Conservation (phyloP, 2,329 filamentous ascomycete genomes). For the Aureobasidium vineae region DNA sequence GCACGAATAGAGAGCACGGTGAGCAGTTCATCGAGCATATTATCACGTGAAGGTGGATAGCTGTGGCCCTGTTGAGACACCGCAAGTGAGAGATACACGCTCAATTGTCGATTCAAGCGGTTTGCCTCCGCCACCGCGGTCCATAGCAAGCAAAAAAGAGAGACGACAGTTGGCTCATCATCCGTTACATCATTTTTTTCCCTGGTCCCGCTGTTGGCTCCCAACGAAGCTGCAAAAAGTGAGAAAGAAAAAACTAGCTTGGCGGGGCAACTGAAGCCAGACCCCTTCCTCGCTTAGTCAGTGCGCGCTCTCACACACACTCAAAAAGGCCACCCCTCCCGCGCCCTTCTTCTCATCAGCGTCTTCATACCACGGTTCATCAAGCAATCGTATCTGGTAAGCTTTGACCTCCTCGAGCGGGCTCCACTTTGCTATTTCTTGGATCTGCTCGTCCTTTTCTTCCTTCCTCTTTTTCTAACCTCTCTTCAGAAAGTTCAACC, state of each 20-base stretch:
- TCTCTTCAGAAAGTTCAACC: slow-evolving; percentile 31
- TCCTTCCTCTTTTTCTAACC: slow-evolving; percentile 23
- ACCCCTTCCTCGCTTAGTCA: slow-evolving; percentile 22
- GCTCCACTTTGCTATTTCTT: slow-evolving; percentile 26
- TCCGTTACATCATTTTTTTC: slow-evolving; percentile 24
- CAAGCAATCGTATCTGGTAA: slow-evolving; percentile 32
- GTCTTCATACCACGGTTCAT: slow-evolving; percentile 31
- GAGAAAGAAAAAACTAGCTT: slow-evolving; percentile 20
- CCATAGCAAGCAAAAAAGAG: slow-evolving; percentile 20
- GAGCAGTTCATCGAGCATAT: not conserved
- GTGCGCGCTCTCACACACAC: slow-evolving; percentile 12
- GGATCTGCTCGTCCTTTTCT: slow-evolving; percentile 16
- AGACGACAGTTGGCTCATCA: not conserved
- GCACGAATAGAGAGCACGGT: not conserved
- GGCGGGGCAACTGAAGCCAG: slow-evolving; percentile 24
- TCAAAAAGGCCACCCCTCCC: slow-evolving; percentile 25
- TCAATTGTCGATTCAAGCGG: slow-evolving; percentile 9
- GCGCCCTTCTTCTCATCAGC: slow-evolving; percentile 25
- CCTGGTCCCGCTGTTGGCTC: slow-evolving; percentile 10
- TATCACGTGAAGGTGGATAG: slow-evolving; percentile 8
- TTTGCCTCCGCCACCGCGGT: slow-evolving; percentile 21
- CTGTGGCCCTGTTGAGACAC: slow-evolving; percentile 12
- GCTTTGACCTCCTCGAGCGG: slow-evolving; percentile 23
- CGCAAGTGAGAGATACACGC: slow-evolving; percentile 9
- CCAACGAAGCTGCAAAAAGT: slow-evolving; percentile 25